Evolutionary conservation across 164 flowering plant genomes (phyloP).

Genomic region (Piper betle): DNA sequence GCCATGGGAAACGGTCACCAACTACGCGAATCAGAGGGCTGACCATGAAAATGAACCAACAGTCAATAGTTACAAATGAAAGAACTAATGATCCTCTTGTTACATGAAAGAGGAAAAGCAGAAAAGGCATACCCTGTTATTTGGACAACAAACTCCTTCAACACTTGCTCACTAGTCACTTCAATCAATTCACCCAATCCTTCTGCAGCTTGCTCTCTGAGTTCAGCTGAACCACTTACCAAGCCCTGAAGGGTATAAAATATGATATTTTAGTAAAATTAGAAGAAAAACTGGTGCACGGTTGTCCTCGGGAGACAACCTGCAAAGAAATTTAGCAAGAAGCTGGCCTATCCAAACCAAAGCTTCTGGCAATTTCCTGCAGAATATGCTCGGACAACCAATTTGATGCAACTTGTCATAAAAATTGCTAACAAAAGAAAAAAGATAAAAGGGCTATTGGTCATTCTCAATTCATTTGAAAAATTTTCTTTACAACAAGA

Average conservation of each 20-base stretch:
- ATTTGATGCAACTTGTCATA: too few species aligned
- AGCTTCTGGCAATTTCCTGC: too few species aligned
- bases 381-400: too few species aligned
- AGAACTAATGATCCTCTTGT: neutral
- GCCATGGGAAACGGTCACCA: conserved; percentile 99
- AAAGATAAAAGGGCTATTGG: too few species aligned
- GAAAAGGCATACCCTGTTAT: conserved; percentile 72
- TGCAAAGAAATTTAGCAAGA: too few species aligned
- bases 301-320: too few species aligned
- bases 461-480: too few species aligned
- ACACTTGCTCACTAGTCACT: conserved; percentile 84
- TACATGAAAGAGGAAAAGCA: neutral
- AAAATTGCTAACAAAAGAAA: too few species aligned
- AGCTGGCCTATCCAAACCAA: too few species aligned
- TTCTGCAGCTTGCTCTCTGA: conserved; percentile 91
- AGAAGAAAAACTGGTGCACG: neutral
- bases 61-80: conserved; percentile 1
- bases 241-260: conserved; percentile 44
- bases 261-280: too few species aligned
- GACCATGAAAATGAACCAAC: conserved; percentile 9
- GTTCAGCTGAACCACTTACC: conserved; percentile 90
- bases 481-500: too few species aligned
- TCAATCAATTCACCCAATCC: conserved; percentile 97
- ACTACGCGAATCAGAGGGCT: conserved; percentile 97
- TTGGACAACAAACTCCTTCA: conserved; percentile 84